Base-by-base conservation (phyloP, 78 protist species). In the Tieghemostelium lacteum region DNA sequence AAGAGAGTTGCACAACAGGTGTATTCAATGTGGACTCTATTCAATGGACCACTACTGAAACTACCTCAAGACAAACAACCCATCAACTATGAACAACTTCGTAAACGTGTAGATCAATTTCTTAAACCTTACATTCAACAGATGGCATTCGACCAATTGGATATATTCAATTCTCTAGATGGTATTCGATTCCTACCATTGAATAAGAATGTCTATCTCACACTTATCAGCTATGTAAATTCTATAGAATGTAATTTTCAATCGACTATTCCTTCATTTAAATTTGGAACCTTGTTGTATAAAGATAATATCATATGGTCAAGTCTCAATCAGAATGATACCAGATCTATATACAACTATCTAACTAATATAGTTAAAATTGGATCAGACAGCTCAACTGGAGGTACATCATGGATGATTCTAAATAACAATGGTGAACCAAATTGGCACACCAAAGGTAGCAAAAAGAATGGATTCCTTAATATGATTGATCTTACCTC, bases 151-250 rank as follows among this genome's bases (percentile, higher is more conserved):
- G 94, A 89, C 26, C 88, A 64, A 60, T 54, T 89, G 5, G 88
- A 94, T 58, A 22, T 94, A n/a, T 70, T 75, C 63, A 63, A 40
- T 10, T 31, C 96, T 17, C 26, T 89, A 60, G 85, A 70, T 63
- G 96, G 96, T 40, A 45, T 94, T 36, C 86, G 85, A 29, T 94
- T 89, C 60, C 50, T 94, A 28, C 96, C 96, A 17, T 37, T 86
- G 42, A 73, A 94, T 78, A 63, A 85, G 64, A 86, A 85, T 49
- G 31, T 86, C 33, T 94, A 91, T 45, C 66, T 94, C 10, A 77
- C 87, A 0, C n/a, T 93, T 3, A 69, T 88, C 26, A 71, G 58
- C 3, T 85, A 87, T 40, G 29, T 93, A 16, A 76, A 86, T 61
- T 29, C 40, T 3, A 45, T 61, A 14, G 95, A 86, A 28, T 49